Base-by-base conservation (phyloP, 2,329 filamentous ascomycete species). In the Tolypocladium pustulatum region DNA sequence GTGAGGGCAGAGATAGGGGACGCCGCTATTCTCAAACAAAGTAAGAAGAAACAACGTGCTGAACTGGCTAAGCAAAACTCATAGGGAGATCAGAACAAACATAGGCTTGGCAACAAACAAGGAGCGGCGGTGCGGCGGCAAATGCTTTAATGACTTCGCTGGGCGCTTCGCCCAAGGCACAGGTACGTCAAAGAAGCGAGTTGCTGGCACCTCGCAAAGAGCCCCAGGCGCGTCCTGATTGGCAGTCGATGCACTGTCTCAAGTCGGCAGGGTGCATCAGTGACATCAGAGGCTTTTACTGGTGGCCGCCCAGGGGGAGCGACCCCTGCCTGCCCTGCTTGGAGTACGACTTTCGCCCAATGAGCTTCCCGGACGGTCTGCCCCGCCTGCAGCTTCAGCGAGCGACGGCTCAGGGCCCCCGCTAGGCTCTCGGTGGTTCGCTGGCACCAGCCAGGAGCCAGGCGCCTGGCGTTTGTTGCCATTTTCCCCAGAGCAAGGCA, bases 281-380 rank as follows among this genome's bases (percentile, higher is more conserved):
- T 71, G 69, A 72, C 70, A 72, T 72, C 69, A 71, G 69, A 65
- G 70, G 69, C 70, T 70, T n/a, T 66, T 57, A 67, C 68, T 70
- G 67, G 69, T 61, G 78, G 77, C 22, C 78, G 75, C 76, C 68
- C 40, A 32, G 41, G 55, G 40, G 40, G 13, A 17, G 9, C 10
- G 20, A 34, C 49, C 49, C 49, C 49, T 52, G 46, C 17, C 27
- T 49, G 46, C 25, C 49, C 49, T 51, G 46, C 27, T 30, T 51
- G 27, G 27, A 9, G 46, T 9, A 13, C 25, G 13, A 9, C 20
- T 20, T 4, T 25, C 7, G 25, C 46, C 46, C 46, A 49, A 49
- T 30, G 46, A 17, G 46, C 49, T 9, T 32, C 17, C 27, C 49
- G 27, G 30, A 32, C 15, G 27, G 17, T n/a, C 49, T 52, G 27